Percentiles rank a stretch among this genome's conserved stretches.
Conservation (phyloP, 2,329 filamentous ascomycete species). For the Xylaria sp. region DNA sequence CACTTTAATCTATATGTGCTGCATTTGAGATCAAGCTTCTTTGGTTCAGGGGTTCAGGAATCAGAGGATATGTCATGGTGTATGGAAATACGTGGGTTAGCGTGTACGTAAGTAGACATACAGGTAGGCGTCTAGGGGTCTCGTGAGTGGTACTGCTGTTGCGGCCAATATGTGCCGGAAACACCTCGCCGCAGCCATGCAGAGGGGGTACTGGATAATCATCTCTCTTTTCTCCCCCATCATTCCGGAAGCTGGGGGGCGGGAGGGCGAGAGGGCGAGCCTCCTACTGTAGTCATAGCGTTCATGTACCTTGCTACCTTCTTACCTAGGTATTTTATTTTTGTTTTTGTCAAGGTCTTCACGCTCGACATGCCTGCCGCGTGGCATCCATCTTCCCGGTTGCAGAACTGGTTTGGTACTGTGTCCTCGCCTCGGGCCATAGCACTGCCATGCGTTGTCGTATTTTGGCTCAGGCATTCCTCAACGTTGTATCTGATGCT, state of each 20-base stretch:
- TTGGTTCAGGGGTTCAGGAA: not conserved
- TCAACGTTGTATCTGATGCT: not conserved
- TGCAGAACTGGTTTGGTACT: not conserved
- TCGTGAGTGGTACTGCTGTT: not conserved
- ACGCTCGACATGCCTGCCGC: not conserved
- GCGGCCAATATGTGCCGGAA: conserved; percentile 15
- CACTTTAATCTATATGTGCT: not conserved
- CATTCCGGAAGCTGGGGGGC: not conserved
- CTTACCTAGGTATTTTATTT: not conserved
- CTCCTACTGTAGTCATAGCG: not conserved
- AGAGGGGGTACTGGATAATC: conserved; percentile 6
- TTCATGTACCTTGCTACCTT: not conserved
- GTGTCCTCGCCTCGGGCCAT: not conserved
- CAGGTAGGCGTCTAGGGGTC: not conserved
- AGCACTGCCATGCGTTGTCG: not conserved
- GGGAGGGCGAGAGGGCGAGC: not conserved
- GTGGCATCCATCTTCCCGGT: not conserved
- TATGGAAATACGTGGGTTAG: not conserved
- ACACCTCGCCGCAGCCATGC: conserved; percentile 29
- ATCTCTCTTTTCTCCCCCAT: conserved; percentile 1
- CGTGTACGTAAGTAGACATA: not conserved
- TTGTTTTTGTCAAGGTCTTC: not conserved
- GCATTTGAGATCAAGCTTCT: not conserved
- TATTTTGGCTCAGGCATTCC: not conserved
- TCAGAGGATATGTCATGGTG: not conserved